These are phyloP conservation scores for Ceratocystis diversiconidia DNA, from an alignment of 2,329 filamentous ascomycete genomes.

Conservation along the genomic window DNA sequence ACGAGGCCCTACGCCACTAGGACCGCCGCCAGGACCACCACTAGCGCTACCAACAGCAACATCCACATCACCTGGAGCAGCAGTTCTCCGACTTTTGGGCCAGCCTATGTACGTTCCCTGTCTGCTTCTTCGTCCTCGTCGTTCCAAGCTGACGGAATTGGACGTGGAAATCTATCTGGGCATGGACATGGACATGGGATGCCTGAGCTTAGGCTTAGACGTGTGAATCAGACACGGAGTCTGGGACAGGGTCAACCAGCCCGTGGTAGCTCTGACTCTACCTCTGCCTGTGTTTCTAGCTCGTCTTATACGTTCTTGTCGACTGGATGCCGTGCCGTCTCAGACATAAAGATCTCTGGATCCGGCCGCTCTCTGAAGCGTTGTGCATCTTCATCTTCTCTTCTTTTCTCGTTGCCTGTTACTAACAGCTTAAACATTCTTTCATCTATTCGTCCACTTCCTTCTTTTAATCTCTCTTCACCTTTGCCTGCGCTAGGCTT, in stretches of 20 bases:
- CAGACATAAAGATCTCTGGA: conserved; percentile 18
- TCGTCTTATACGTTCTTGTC: conserved; percentile 11
- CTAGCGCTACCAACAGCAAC: background rate
- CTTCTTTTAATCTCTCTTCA: conserved; percentile 14
- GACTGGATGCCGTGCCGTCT: conserved; percentile 9
- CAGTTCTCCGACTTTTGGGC: background rate
- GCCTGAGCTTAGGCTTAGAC: background rate
- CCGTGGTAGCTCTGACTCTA: background rate
- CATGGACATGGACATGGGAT: conserved; percentile 9
- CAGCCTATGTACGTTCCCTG: background rate
- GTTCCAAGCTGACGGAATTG: conserved; percentile 3
- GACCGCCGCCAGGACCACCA: too few species aligned
- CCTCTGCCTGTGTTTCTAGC: background rate
- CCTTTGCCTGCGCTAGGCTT: background rate
- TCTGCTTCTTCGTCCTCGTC: background rate
- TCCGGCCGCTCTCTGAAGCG: conserved; percentile 5
- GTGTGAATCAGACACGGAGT: conserved; percentile 12
- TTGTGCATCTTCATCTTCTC: conserved; percentile 8
- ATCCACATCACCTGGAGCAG: background rate
- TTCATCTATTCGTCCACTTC: background rate
- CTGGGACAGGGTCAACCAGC: conserved; percentile 12
- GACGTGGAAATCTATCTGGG: conserved; percentile 3
- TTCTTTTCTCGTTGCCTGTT: background rate
- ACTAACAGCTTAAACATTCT: background rate
- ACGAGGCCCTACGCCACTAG: background rate